Percentiles rank a stretch among this genome's conserved stretches.
Conservation (phyloP, 129 eudicot genomes). For the Helichrysum umbraculigerum region DNA sequence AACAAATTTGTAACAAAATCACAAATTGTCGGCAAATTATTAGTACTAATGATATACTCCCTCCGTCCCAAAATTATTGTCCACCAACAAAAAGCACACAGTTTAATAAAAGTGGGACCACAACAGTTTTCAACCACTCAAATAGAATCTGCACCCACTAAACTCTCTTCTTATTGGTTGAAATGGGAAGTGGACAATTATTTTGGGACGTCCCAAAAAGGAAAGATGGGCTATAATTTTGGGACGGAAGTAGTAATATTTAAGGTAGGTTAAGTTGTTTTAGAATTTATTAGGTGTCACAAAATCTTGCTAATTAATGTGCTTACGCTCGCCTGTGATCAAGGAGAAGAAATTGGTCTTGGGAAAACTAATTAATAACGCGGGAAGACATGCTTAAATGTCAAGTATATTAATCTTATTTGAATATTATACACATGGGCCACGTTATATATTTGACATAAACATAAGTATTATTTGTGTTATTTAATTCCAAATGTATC, state of each 20-base stretch:
- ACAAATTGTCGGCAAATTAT: not conserved
- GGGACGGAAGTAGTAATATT: too few relatives aligned
- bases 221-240: too few relatives aligned
- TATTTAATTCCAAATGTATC: not conserved
- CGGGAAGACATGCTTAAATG: constrained; percentile 13
- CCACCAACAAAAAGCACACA: too few relatives aligned
- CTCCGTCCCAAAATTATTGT: too few relatives aligned
- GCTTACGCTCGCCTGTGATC: constrained; percentile 12
- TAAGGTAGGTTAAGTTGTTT: not conserved
- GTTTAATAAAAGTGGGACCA: too few relatives aligned
- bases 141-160: too few relatives aligned
- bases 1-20: not conserved
- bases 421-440: constrained; percentile 14
- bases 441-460: constrained; percentile 4
- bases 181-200: too few relatives aligned
- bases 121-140: too few relatives aligned
- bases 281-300: not conserved
- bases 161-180: too few relatives aligned
- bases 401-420: constrained; percentile 26
- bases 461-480: not conserved
- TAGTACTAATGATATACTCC: not conserved
- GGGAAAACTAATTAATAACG: not conserved
- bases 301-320: not conserved
- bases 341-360: not conserved
- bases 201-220: too few relatives aligned